Percentiles rank a stretch among this genome's conserved stretches.
Evolutionary conservation across 2,329 filamentous ascomycete genomes (phyloP).

Genomic region (Aspergillus ibericus): DNA sequence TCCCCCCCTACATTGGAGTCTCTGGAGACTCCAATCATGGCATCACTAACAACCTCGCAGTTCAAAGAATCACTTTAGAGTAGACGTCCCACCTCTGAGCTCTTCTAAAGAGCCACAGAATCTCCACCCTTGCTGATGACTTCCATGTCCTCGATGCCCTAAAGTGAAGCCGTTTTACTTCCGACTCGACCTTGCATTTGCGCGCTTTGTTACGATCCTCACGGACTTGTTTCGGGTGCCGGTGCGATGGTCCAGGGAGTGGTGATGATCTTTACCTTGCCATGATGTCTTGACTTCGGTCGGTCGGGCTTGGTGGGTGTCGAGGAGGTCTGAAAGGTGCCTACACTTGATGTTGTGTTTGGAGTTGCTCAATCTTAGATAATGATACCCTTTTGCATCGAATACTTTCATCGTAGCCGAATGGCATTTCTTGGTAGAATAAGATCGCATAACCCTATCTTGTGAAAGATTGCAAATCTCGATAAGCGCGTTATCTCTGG

Average conservation of each 20-base stretch:
- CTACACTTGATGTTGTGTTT: constrained; percentile 48
- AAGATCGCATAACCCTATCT: no score
- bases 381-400: no score
- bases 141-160: constrained; percentile 77
- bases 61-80: constrained; percentile 96
- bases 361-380: not conserved
- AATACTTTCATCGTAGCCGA: no score
- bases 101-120: constrained; percentile 90
- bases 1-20: constrained; percentile 25
- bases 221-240: constrained; percentile 38
- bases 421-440: no score
- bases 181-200: constrained; percentile 37
- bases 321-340: constrained; percentile 86
- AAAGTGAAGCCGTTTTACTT: constrained; percentile 74
- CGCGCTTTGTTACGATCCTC: constrained; percentile 17
- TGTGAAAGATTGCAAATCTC: no score
- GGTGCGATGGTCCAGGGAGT: constrained; percentile 69
- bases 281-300: constrained; percentile 71
- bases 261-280: constrained; percentile 93
- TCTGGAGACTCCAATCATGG: constrained; percentile 2
- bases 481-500: no score
- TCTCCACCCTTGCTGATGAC: constrained; percentile 93
- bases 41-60: constrained; percentile 32
- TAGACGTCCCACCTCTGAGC: constrained; percentile 87
- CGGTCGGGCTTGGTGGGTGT: constrained; percentile 75